Evolutionary conservation across 2,329 filamentous ascomycete genomes (phyloP), one percentile per base, ranked within the genome.

Genomic region (Ophiosphaerella narmari): DNA sequence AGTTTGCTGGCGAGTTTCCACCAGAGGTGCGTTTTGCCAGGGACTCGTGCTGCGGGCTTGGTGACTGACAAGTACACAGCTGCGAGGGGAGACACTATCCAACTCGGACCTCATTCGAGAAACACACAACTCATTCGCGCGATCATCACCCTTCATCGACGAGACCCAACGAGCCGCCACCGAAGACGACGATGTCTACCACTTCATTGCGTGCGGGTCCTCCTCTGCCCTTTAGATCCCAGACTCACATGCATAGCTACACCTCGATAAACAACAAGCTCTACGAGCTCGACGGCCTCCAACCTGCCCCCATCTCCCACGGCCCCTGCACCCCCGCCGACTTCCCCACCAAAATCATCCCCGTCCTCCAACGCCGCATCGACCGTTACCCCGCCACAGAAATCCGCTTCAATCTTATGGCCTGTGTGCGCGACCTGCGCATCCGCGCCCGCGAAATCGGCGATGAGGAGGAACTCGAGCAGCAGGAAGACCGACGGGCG

Each of bases 361-460:
- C 89, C n/a, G 92, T 97, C 33, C 79, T 99, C 50, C 89, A 90
- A 75, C 81, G 88, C 49, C 85, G 94, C 46, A 89, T 99, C 62
- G 87, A 83, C 52, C 82, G 93, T 48, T 97, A 99, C 74, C 91
- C 91, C 13, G 78, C 85, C 14, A 83, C 86, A 1, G 94, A 99
- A 80, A 97, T 97, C 55, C 83, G 91, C 38, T 99, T 99, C 80
- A 99, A 99, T 74, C 80, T 99, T 46, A 84, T 99, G 71, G 94
- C 93, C 38, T 92, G 96, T 82, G 90, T 93, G 62, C 82, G 87
- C 57, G 94, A 99, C 76, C 78, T 92, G 69, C 82, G 94, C 37
- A 78, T 89, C 39, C 80, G 85, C 41, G 93, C 93, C 29, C 80
- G 82, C 49, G 90, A 95, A 72, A 84, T 94, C 57, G 92, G 92